phyloP scores from a whole-genome alignment of 208 protist species.

The Porcisia hertigi region DNA sequence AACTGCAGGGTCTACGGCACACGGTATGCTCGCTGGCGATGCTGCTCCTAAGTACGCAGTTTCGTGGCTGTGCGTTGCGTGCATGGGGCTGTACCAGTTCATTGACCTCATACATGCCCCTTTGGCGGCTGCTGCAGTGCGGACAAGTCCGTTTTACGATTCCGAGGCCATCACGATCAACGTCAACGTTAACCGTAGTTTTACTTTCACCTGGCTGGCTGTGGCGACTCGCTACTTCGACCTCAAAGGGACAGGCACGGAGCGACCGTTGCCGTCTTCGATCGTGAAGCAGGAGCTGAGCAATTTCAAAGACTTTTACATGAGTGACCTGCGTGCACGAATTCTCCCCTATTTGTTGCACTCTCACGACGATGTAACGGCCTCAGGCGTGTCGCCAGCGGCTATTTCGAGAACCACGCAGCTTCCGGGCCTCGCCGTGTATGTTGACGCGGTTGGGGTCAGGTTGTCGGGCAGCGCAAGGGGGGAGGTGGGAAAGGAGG shows the following conservation, averaged over 20 bases:
- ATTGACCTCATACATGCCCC: constrained; percentile 78
- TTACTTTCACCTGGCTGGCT: constrained; percentile 85
- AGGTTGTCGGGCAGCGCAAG: not conserved
- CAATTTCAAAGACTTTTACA: constrained; percentile 92
- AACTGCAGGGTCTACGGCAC: constrained; percentile 10
- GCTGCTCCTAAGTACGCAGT: constrained; percentile 32
- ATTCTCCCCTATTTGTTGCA: constrained; percentile 65
- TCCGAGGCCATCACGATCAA: constrained; percentile 72
- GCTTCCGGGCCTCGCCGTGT: constrained; percentile 30
- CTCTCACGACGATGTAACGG: constrained; percentile 35
- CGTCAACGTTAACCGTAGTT: constrained; percentile 80
- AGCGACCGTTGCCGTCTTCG: constrained; percentile 34
- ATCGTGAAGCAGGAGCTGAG: constrained; percentile 75
- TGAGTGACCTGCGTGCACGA: constrained; percentile 77
- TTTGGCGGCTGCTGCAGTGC: constrained; percentile 59
- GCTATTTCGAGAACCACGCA: constrained; percentile 9
- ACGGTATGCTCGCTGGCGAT: constrained; percentile 41
- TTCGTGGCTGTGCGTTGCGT: constrained; percentile 72
- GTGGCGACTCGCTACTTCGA: constrained; percentile 75
- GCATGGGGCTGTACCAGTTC: constrained; percentile 88
- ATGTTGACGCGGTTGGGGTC: constrained; percentile 15
- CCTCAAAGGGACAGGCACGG: constrained; percentile 30
- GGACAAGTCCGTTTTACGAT: constrained; percentile 68
- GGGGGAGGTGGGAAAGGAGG: too few species aligned
- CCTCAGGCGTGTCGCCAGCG: constrained; percentile 15